Conservation (phyloP, 805 yeast genomes). For the Sungouiozyma ichnusensis region DNA sequence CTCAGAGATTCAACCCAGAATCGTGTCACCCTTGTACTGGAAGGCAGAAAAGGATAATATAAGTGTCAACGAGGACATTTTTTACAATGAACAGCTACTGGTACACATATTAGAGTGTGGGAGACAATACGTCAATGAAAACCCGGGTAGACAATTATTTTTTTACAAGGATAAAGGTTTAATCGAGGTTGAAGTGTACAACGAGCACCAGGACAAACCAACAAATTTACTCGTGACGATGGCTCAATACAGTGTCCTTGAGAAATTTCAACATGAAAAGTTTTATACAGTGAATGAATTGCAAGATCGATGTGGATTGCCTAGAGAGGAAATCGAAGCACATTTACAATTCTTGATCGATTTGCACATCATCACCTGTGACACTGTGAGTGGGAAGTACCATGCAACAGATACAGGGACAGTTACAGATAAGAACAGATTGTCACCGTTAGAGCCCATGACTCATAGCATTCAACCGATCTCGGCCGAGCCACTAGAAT, state of each 20-base stretch:
- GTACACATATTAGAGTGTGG: conserved; percentile 29
- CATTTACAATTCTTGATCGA: conserved; percentile 21
- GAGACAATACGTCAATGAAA: conserved; percentile 32
- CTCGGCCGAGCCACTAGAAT: too few relatives aligned
- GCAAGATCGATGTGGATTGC: not conserved
- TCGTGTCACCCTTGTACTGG: conserved; percentile 79
- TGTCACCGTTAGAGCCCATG: too few relatives aligned
- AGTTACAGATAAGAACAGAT: not conserved
- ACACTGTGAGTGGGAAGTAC: not conserved
- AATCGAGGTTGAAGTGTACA: conserved; percentile 48
- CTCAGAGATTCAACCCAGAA: conserved; percentile 38
- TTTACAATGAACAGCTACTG: not conserved
- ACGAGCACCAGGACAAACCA: conserved; percentile 29
- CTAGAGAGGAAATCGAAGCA: conserved; percentile 28
- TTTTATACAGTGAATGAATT: conserved; percentile 27
- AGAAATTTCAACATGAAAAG: conserved; percentile 5
- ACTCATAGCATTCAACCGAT: too few relatives aligned
- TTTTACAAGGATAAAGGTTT: conserved; percentile 51
- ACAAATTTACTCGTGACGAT: conserved; percentile 1
- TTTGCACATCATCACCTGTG: not conserved
- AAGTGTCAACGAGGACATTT: not conserved
- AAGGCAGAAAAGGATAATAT: conserved; percentile 27
- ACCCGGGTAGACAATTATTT: conserved; percentile 49
- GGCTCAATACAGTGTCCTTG: conserved; percentile 6
- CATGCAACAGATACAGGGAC: not conserved